Evolutionary conservation across 352 stramenopile species (phyloP).

Genomic region (Phytophthora tentaculata): DNA sequence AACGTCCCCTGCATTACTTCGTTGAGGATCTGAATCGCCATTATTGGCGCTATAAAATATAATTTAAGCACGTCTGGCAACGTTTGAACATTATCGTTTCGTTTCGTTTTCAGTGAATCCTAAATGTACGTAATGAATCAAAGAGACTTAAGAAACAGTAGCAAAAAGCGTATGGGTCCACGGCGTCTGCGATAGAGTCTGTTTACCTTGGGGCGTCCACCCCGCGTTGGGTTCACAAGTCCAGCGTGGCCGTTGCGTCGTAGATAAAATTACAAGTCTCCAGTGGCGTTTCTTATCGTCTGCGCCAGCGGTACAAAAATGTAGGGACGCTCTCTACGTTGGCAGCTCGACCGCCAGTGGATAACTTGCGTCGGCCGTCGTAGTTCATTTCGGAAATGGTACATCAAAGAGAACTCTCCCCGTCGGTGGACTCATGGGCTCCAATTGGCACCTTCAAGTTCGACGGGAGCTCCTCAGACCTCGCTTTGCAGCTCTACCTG

Average conservation of each 20-base stretch:
- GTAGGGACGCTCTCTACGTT: neutral
- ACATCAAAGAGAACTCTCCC: conserved; percentile 6
- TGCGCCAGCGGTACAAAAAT: neutral
- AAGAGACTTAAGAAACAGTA: too few relatives aligned
- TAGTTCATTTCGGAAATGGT: neutral
- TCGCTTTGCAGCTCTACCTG: conserved; percentile 40
- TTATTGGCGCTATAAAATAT: too few relatives aligned
- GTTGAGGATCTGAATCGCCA: conserved; percentile 50
- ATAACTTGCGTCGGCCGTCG: conserved; percentile 4
- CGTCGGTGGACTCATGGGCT: conserved; percentile 13
- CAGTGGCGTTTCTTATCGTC: neutral
- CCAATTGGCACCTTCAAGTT: conserved; percentile 24
- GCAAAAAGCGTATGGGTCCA: too few relatives aligned
- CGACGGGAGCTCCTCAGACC: conserved; percentile 41
- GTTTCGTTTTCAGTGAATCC: too few relatives aligned
- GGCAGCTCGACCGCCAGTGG: conserved; percentile 3
- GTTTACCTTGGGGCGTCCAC: neutral
- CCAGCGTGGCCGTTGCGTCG: neutral
- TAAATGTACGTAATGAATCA: too few relatives aligned
- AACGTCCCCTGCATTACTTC: conserved; percentile 53
- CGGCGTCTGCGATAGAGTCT: neutral
- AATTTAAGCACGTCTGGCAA: too few relatives aligned
- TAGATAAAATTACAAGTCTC: neutral
- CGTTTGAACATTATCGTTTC: too few relatives aligned
- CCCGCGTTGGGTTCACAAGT: neutral